Evolutionary conservation across 805 yeast species (phyloP), one percentile per base, ranked within the genome.

Genomic region (Yamadazyma endophytica): DNA sequence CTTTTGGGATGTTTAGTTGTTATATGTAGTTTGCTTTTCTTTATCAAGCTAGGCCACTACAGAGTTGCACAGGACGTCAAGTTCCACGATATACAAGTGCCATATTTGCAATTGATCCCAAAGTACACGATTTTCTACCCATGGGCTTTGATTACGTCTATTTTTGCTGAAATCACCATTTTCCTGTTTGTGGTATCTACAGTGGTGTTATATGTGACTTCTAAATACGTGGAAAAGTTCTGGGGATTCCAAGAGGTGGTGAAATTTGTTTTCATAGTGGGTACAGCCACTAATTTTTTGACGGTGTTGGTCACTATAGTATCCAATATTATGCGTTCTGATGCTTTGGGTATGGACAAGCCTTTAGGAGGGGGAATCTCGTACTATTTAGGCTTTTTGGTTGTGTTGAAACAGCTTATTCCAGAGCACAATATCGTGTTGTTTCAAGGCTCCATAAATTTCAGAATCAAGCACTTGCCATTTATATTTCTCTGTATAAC

Each of bases 21-120:
- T 3, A 50, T 73, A 4, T 67, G 82, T 0, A 13, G 29, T 5
- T 21, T 39, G 16, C 29, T 39, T 5, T 33, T 42, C 13, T 27
- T 42, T 13, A 32, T 42, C 22, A 39, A 42, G 18, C n/a, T 42
- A 12, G 26, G 49, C 5, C 47, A 49, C 16, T 33, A 58, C 14
- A 37, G n/a, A 26, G 15, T 31, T 4, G 22, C 29, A 30, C 31
- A 35, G 20, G 21, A 41, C 28, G 17, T 47, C 26, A 25, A 25
- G 13, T 61, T 67, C 36, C 61, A 60, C 26, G 61, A 64, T 18
- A 59, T 79, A 19, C 50, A 64, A 13, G 70, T 77, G 5, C 87
- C 84, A 1, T 58, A 58, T 22, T 45, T 82, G 24, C 87, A 83
- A 54, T 61, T 82, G 54, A 72, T 82, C 5, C 89, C 90, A 9